These are phyloP conservation scores for Verticillium dahliae DNA, from an alignment of 2,329 filamentous ascomycete genomes.

Conservation along the genomic window DNA sequence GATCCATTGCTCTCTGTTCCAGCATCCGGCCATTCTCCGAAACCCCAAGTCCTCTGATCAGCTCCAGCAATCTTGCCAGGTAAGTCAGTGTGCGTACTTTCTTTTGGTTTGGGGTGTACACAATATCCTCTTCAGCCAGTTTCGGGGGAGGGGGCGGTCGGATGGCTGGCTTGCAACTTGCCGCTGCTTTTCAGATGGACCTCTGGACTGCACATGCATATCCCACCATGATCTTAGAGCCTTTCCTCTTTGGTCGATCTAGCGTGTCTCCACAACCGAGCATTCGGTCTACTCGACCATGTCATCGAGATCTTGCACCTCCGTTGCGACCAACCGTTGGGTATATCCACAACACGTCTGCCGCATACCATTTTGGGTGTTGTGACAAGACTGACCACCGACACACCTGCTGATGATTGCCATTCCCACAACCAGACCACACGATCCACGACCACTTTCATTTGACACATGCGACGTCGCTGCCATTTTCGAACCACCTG, in stretches of 20 bases:
- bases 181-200: background rate
- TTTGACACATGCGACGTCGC: background rate
- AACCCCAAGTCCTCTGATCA: background rate
- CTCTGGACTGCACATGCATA: conserved; percentile 4
- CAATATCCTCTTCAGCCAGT: background rate
- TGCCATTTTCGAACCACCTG: background rate
- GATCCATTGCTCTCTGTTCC: background rate
- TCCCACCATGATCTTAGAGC: conserved; percentile 10
- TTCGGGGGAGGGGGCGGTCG: background rate
- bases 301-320: conserved; percentile 13
- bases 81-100: background rate
- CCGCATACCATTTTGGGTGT: conserved; percentile 4
- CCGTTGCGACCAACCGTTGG: conserved; percentile 6
- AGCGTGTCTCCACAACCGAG: conserved; percentile 11
- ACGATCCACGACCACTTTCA: background rate
- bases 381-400: conserved; percentile 3
- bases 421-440: background rate
- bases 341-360: conserved; percentile 12
- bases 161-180: background rate
- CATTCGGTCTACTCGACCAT: conserved; percentile 12
- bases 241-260: conserved; percentile 10
- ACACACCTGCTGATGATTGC: background rate
- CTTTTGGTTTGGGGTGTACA: background rate
- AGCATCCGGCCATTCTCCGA: background rate
- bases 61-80: background rate